Conservation (phyloP, 768 basidiomycete species). For the Gloeopeniophorella convolvens region DNA sequence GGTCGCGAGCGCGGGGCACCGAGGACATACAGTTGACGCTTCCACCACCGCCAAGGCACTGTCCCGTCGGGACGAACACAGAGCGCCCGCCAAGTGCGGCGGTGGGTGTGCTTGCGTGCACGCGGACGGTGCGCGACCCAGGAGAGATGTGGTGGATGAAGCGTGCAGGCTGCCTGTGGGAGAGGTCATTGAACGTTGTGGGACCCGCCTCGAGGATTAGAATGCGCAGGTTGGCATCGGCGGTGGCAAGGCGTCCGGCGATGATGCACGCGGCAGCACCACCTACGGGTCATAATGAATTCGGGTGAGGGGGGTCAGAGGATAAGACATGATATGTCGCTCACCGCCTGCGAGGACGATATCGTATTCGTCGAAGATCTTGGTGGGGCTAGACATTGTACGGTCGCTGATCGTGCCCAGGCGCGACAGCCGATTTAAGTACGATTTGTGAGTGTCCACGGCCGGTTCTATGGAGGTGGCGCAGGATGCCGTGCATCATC, state of each 20-base stretch:
- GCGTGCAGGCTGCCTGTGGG: slow-evolving; percentile 48
- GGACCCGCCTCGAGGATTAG: slow-evolving; percentile 56
- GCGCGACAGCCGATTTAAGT: not conserved
- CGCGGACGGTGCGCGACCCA: slow-evolving; percentile 36
- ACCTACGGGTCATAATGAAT: slow-evolving; percentile 21
- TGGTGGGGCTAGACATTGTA: not conserved
- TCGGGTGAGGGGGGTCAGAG: not conserved
- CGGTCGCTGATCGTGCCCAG: not conserved
- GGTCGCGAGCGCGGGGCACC: slow-evolving; percentile 12
- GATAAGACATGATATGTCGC: not conserved
- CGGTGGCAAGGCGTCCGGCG: slow-evolving; percentile 48
- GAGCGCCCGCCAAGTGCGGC: slow-evolving; percentile 40
- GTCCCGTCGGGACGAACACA: slow-evolving; percentile 38
- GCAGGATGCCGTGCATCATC: no score
- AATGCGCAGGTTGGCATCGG: slow-evolving; percentile 48
- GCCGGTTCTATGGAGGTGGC: no score
- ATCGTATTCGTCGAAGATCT: slow-evolving; percentile 30
- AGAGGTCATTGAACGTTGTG: slow-evolving; percentile 38
- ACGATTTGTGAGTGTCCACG: no score
- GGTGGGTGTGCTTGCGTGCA: slow-evolving; percentile 35
- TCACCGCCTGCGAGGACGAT: slow-evolving; percentile 55
- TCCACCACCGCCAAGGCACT: slow-evolving; percentile 56
- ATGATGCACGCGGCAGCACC: slow-evolving; percentile 51
- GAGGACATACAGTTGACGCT: slow-evolving; percentile 46
- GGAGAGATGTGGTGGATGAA: slow-evolving; percentile 38